Evolutionary conservation across 805 yeast species (phyloP).

Genomic region (Candida krabiensis): DNA sequence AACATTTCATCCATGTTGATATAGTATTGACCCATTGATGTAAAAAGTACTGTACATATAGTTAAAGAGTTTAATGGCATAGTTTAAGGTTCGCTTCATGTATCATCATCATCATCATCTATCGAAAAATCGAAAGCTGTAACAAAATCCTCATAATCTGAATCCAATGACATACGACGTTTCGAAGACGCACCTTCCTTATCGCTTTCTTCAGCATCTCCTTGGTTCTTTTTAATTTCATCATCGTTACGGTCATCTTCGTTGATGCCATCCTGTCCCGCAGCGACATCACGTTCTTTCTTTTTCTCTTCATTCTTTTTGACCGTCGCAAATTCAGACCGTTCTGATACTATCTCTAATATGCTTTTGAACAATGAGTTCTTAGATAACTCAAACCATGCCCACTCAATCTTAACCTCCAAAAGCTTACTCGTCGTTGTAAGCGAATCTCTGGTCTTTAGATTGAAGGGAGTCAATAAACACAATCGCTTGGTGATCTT

Average conservation of each 20-base stretch:
- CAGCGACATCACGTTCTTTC: neutral
- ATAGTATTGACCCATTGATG: no score
- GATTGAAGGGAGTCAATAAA: slow-evolving; percentile 54
- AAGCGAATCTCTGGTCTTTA: slow-evolving; percentile 51
- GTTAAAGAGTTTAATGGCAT: neutral
- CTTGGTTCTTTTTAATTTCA: neutral
- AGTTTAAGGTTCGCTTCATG: neutral
- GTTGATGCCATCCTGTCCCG: neutral
- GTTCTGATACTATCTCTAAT: slow-evolving; percentile 5
- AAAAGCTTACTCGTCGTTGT: slow-evolving; percentile 45
- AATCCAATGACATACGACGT: slow-evolving; percentile 3
- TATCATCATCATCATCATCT: slow-evolving; percentile 5
- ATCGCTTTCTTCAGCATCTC: slow-evolving; percentile 1
- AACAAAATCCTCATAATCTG: slow-evolving; percentile 19
- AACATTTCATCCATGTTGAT: no score
- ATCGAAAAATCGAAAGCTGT: slow-evolving; percentile 20
- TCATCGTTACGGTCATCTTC: neutral
- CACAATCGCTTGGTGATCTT: slow-evolving; percentile 39
- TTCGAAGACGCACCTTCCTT: neutral
- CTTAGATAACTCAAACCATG: slow-evolving; percentile 53
- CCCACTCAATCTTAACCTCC: slow-evolving; percentile 55
- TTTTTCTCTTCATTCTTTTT: slow-evolving; percentile 1
- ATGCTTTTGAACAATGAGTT: slow-evolving; percentile 26
- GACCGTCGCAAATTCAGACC: neutral
- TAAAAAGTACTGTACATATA: neutral